A percentile compares a stretch with the other conserved stretches of the same genome.
Conservation (phyloP, 106 monocot genomes). For the Platanthera guangdongensis region DNA sequence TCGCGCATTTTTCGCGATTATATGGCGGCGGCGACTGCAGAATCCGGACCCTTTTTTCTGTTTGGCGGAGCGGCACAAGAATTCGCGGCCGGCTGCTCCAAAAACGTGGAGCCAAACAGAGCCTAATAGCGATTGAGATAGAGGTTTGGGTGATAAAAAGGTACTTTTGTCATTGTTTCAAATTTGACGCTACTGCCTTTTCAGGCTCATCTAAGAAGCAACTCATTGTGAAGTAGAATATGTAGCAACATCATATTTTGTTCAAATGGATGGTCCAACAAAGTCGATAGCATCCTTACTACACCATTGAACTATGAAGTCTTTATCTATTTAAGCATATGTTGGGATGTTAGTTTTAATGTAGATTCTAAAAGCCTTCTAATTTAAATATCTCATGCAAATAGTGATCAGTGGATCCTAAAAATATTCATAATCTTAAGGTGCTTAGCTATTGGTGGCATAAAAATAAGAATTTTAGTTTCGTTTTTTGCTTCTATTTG, state of each 20-base stretch:
- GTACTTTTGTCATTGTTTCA: neutral
- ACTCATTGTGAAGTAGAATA: neutral
- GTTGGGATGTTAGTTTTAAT: neutral
- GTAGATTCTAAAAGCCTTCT: neutral
- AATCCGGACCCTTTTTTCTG: too few relatives aligned
- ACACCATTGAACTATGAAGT: slow-evolving; percentile 3
- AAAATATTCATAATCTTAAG: too few relatives aligned
- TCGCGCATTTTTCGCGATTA: too few relatives aligned
- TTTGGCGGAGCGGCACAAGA: too few relatives aligned
- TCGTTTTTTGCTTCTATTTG: too few relatives aligned
- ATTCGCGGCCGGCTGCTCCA: too few relatives aligned
- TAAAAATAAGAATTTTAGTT: too few relatives aligned
- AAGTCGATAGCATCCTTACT: slow-evolving; percentile 6
- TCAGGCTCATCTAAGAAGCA: slow-evolving; percentile 4
- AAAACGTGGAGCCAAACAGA: too few relatives aligned
- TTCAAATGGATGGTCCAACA: neutral
- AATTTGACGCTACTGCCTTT: neutral
- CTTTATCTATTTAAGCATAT: neutral
- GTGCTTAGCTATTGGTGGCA: too few relatives aligned
- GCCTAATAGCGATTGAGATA: neutral
- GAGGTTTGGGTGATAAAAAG: neutral
- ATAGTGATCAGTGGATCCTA: too few relatives aligned
- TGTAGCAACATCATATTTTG: slow-evolving; percentile 1
- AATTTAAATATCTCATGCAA: too few relatives aligned
- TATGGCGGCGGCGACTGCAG: too few relatives aligned